A percentile compares a stretch with the other conserved stretches of the same genome.
These are phyloP conservation scores for Lactarius hatsudake DNA, from an alignment of 768 basidiomycete genomes.

Conservation along the genomic window DNA sequence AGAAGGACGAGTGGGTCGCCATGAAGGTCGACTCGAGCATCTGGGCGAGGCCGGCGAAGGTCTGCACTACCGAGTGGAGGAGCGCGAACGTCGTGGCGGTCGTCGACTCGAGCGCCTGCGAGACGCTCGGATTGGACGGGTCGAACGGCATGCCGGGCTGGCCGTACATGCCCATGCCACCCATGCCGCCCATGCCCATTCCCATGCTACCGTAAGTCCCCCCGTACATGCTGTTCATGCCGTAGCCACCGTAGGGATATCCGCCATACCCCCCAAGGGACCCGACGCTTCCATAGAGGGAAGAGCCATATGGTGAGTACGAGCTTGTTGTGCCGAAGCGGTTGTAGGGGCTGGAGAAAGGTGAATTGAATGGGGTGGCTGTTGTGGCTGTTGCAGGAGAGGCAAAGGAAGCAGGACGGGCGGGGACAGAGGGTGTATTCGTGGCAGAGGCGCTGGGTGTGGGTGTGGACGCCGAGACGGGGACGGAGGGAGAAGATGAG, in stretches of 20 bases:
- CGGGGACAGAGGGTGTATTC: constrained; percentile 47
- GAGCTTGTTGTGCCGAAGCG: constrained; percentile 37
- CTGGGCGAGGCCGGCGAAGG: constrained; percentile 91
- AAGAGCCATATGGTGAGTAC: constrained; percentile 41
- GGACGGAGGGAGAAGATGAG: constrained; percentile 38
- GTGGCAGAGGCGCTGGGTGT: constrained; percentile 6
- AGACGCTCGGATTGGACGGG: constrained; percentile 60
- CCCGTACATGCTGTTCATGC: constrained; percentile 37
- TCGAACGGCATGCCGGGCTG: constrained; percentile 42
- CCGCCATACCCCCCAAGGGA: constrained; percentile 42
- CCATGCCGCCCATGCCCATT: constrained; percentile 41
- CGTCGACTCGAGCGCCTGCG: constrained; percentile 83
- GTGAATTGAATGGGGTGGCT: constrained; percentile 36
- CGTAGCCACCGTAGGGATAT: constrained; percentile 31
- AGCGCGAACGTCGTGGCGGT: constrained; percentile 93
- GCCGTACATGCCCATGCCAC: constrained; percentile 41
- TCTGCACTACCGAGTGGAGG: constrained; percentile 92
- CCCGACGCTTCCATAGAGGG: constrained; percentile 44
- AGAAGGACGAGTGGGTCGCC: constrained; percentile 94
- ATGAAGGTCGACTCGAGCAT: constrained; percentile 98
- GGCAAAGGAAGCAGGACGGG: constrained; percentile 55
- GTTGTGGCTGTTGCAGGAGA: constrained; percentile 28
- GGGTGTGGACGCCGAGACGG: constrained; percentile 2
- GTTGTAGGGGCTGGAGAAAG: constrained; percentile 41
- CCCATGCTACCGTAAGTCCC: constrained; percentile 44